Evolutionary conservation across 805 yeast genomes (phyloP).

Genomic region (Candida corydali): DNA sequence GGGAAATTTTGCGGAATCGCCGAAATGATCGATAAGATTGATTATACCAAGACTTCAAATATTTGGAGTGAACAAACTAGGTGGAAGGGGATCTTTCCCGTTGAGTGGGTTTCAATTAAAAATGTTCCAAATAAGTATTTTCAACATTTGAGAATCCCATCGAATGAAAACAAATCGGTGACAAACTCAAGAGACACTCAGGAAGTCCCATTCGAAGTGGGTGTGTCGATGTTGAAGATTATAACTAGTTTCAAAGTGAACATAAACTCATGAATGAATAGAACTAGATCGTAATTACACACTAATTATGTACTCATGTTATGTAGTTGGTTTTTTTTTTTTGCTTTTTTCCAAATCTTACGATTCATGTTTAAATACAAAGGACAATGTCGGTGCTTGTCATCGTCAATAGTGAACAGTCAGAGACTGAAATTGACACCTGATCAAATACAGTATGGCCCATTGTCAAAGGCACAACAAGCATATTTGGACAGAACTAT

Average conservation of each 20-base stretch:
- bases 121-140: slow-evolving; percentile 48
- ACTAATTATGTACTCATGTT: no score
- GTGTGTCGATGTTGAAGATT: slow-evolving; percentile 43
- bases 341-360: not conserved
- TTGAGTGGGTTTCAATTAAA: slow-evolving; percentile 49
- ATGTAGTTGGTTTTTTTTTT: not conserved
- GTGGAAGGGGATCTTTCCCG: slow-evolving; percentile 51
- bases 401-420: not conserved
- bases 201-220: slow-evolving; percentile 48
- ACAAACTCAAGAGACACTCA: slow-evolving; percentile 62
- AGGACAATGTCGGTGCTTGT: not conserved
- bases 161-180: slow-evolving; percentile 48
- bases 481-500: slow-evolving; percentile 72
- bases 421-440: not conserved
- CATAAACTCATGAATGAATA: no score
- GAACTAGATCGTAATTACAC: no score
- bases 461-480: slow-evolving; percentile 50
- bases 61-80: slow-evolving; percentile 46
- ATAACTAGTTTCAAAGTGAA: slow-evolving; percentile 24
- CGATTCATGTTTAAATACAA: not conserved
- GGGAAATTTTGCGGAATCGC: slow-evolving; percentile 59
- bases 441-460: slow-evolving; percentile 22
- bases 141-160: slow-evolving; percentile 40
- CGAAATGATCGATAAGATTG: slow-evolving; percentile 42
- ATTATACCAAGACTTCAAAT: slow-evolving; percentile 32